Evolutionary conservation across 1,284 basidiomycete genomes (phyloP).

Genomic region (Trichosporon inkin): DNA sequence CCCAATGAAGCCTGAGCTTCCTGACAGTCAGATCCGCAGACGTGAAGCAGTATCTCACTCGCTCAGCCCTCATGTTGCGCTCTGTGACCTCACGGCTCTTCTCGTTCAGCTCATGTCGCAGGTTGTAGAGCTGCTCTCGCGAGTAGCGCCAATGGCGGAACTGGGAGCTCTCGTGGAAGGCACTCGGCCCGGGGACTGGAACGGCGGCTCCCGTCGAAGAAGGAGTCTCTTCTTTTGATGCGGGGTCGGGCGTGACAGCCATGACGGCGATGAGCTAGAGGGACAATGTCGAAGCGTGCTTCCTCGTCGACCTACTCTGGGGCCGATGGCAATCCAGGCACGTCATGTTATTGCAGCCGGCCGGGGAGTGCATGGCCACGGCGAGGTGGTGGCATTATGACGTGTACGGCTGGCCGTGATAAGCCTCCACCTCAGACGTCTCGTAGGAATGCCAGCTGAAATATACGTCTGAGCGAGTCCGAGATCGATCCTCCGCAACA

Average conservation of each 20-base stretch:
- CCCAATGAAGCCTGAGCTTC: conserved; percentile 33
- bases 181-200: conserved; percentile 27
- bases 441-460: neutral
- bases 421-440: conserved; percentile 7
- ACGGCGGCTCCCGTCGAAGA: neutral
- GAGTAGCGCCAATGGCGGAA: conserved; percentile 85
- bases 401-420: neutral
- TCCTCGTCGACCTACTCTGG: neutral
- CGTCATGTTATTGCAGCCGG: conserved; percentile 1
- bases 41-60: conserved; percentile 54
- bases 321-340: neutral
- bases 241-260: neutral
- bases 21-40: conserved; percentile 14
- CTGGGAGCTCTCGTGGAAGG: conserved; percentile 82
- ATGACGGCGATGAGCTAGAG: neutral
- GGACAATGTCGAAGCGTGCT: neutral
- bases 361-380: neutral
- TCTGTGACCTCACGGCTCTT: conserved; percentile 70
- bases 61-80: conserved; percentile 70
- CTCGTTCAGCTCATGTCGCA: conserved; percentile 64
- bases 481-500: neutral
- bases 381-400: neutral
- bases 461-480: neutral
- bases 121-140: conserved; percentile 57
- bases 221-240: neutral